Base-by-base conservation (phyloP, 768 basidiomycete genomes). In the Rhizopogon sp. region DNA sequence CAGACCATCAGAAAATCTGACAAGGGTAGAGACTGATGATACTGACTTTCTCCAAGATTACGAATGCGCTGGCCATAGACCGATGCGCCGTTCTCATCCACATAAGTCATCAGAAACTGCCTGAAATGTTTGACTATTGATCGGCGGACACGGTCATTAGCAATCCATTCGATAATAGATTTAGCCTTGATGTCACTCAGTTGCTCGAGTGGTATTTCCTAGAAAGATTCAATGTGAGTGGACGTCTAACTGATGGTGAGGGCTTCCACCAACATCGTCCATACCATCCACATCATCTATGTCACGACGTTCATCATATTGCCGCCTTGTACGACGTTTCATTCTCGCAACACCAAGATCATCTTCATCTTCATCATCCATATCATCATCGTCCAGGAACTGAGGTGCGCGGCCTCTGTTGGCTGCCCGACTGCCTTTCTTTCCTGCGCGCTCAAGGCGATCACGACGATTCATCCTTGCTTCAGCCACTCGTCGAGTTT, bases 151-250 rank as follows among this genome's bases (percentile, higher is more conserved):
- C 90, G 84, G 55, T 95, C 93, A 55, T 88, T 87, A 16, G 92
- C 88, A 62, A 98, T 95, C 97, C 97, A 99, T 70, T 98, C 97
- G 22, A 90, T 88, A 54, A 99, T 93, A 11, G 92, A 94, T 66
- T 95, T 93, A 39, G 95, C 93, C 67, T 98, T 98, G 76, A 99
- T 94, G 66, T 99, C 97, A 57, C 92, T 91, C 9, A 99, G 78
- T 74, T 99, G 93, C 67, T 98, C 96, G 42, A 97, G 70, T 0
- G 97, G 94, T 52, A 99, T 79, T 71, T 98, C 94, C 92, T 97
- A 65, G 13, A 3, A 22, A 45, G 35, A 47, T 22, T 22, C 43
- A 57, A 29, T 20, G 35, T 70, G 50, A 70, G 62, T 31, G 46
- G 51, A 11, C 43, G 28, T 43, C 55, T 5, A 39, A 22, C 14